Percentiles rank a stretch among this genome's conserved stretches.
Evolutionary conservation across 2,329 filamentous ascomycete species (phyloP).

Genomic region (Trichoderma sp.): DNA sequence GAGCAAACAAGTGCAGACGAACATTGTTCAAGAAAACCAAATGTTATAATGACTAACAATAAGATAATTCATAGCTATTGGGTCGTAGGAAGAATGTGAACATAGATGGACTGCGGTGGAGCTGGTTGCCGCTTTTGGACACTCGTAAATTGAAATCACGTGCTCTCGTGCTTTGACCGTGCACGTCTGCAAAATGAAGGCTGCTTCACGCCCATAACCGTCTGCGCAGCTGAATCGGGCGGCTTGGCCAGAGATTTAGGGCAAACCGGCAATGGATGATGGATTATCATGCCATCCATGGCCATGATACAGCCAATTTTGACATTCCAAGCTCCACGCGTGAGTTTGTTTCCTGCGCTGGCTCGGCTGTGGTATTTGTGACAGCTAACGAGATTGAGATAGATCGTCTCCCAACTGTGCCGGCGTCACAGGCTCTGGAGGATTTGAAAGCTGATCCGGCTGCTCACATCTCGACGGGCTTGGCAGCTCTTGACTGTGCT

Average conservation of each 20-base stretch:
- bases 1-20: not conserved
- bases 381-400: slow-evolving; percentile 52
- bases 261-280: slow-evolving; percentile 43
- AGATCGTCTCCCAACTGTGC: slow-evolving; percentile 79
- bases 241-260: not conserved
- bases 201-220: slow-evolving; percentile 6
- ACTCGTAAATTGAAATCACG: slow-evolving; percentile 15
- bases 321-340: slow-evolving; percentile 54
- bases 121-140: not conserved
- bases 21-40: not conserved
- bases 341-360: slow-evolving; percentile 42
- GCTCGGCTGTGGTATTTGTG: not conserved
- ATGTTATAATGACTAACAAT: not conserved
- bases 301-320: slow-evolving; percentile 65
- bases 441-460: slow-evolving; percentile 57
- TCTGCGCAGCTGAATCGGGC: slow-evolving; percentile 24
- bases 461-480: slow-evolving; percentile 59
- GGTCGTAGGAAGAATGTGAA: too few relatives aligned
- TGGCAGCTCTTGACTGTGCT: slow-evolving; percentile 56
- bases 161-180: slow-evolving; percentile 27
- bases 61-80: not conserved
- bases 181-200: not conserved
- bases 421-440: slow-evolving; percentile 72
- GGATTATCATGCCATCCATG: slow-evolving; percentile 64
- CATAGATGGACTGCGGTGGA: not conserved